A percentile compares a stretch with the other conserved stretches of the same genome.
Conservation (phyloP, 2,329 filamentous ascomycete genomes). For the Botrytis sinoallii region DNA sequence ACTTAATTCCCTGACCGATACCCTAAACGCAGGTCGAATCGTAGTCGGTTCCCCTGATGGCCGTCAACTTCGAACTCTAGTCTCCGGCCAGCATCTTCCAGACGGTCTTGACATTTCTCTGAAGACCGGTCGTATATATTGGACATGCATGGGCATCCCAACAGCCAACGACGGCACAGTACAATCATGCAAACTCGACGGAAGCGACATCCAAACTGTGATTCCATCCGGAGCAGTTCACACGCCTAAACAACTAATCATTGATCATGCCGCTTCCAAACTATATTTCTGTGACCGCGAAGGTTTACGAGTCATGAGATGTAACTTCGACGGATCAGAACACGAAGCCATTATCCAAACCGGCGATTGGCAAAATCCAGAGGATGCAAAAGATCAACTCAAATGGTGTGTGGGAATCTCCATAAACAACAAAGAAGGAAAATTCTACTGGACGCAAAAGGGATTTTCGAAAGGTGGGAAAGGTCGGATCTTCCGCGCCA, state of each 20-base stretch:
- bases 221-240: constrained; percentile 45
- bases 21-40: constrained; percentile 22
- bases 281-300: constrained; percentile 47
- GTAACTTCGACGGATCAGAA: constrained; percentile 41
- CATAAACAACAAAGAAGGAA: constrained; percentile 43
- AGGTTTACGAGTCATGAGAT: constrained; percentile 42
- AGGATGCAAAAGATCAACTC: constrained; percentile 21
- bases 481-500: constrained; percentile 53
- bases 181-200: constrained; percentile 43
- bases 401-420: constrained; percentile 57
- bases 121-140: constrained; percentile 43
- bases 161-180: constrained; percentile 23
- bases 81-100: constrained; percentile 37
- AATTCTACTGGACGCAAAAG: constrained; percentile 61
- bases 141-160: constrained; percentile 49
- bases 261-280: constrained; percentile 22
- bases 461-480: constrained; percentile 49
- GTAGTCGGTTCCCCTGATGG: constrained; percentile 22
- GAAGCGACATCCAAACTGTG: constrained; percentile 44
- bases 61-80: constrained; percentile 18
- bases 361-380: constrained; percentile 21
- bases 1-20: constrained; percentile 20
- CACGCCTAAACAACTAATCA: constrained; percentile 48
- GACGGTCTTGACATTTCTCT: constrained; percentile 45
- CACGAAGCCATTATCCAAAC: constrained; percentile 38